These are phyloP conservation scores for Aspergillus ruber DNA, from an alignment of 2,329 filamentous ascomycete species.

Conservation along the genomic window DNA sequence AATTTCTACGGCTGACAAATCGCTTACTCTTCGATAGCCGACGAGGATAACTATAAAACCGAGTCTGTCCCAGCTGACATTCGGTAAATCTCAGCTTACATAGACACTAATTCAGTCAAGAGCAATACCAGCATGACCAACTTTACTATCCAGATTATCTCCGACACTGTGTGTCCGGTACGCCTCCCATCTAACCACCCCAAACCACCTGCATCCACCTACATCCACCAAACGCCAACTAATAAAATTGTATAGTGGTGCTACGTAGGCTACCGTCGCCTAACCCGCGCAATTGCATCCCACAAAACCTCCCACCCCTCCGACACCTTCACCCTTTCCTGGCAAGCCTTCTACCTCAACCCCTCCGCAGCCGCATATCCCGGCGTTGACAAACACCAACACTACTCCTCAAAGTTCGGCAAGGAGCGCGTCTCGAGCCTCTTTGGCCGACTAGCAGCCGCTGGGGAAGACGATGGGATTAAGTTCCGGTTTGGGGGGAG, in stretches of 20 bases:
- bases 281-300: constrained; percentile 63
- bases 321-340: constrained; percentile 67
- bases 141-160: constrained; percentile 70
- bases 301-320: constrained; percentile 59
- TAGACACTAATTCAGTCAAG: neutral
- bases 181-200: constrained; percentile 2
- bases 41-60: too few relatives aligned
- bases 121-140: constrained; percentile 52
- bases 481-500: constrained; percentile 65
- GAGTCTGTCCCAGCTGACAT: too few relatives aligned
- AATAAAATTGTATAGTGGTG: constrained; percentile 44
- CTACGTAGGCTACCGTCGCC: constrained; percentile 71
- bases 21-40: too few relatives aligned
- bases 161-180: constrained; percentile 72
- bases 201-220: neutral
- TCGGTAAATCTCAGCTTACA: too few relatives aligned
- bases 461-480: constrained; percentile 63
- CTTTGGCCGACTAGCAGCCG: constrained; percentile 48
- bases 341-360: constrained; percentile 77
- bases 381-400: constrained; percentile 48
- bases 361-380: constrained; percentile 51
- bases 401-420: constrained; percentile 59
- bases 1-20: too few relatives aligned
- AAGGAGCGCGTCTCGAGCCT: constrained; percentile 55
- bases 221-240: constrained; percentile 1